phyloP scores from a whole-genome alignment of 305 asterid species.

The Fraxinus xanthoxyloides region DNA sequence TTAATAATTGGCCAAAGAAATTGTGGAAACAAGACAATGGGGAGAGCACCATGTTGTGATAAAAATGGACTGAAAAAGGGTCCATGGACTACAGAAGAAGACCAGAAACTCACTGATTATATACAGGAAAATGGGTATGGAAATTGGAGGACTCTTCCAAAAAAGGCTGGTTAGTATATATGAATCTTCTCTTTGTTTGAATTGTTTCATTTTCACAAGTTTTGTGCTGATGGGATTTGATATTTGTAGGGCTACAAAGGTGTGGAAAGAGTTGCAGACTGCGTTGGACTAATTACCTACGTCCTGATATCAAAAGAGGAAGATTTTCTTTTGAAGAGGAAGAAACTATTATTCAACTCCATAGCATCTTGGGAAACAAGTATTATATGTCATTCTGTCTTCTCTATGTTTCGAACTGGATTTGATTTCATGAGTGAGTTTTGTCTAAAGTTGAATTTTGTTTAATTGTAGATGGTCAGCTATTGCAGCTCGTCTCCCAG shows the following conservation, averaged over 20 bases:
- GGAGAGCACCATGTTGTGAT: constrained; percentile 87
- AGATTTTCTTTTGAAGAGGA: constrained; percentile 83
- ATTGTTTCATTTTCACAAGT: not conserved
- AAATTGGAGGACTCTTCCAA: constrained; percentile 69
- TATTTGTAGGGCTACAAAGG: constrained; percentile 60
- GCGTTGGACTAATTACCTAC: constrained; percentile 88
- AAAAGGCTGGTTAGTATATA: constrained; percentile 58
- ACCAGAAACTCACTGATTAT: constrained; percentile 52
- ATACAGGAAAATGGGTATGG: constrained; percentile 56
- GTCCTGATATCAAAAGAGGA: constrained; percentile 86
- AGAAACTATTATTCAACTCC: constrained; percentile 83
- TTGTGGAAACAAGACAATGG: constrained; percentile 29
- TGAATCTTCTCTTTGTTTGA: not conserved
- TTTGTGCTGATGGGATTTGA: not conserved
- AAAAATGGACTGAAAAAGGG: constrained; percentile 83
- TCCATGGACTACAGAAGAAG: constrained; percentile 76
- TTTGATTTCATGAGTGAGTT: not conserved
- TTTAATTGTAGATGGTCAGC: constrained; percentile 72
- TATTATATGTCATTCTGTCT: constrained; percentile 17
- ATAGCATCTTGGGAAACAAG: constrained; percentile 85
- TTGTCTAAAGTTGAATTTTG: not conserved
- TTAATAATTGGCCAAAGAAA: not conserved
- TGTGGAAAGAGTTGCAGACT: constrained; percentile 94
- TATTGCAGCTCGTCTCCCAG: constrained; percentile 78
- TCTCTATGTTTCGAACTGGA: not conserved